Base-by-base conservation (phyloP, 345 rosid species). In the Mallotus nudiflorus region DNA sequence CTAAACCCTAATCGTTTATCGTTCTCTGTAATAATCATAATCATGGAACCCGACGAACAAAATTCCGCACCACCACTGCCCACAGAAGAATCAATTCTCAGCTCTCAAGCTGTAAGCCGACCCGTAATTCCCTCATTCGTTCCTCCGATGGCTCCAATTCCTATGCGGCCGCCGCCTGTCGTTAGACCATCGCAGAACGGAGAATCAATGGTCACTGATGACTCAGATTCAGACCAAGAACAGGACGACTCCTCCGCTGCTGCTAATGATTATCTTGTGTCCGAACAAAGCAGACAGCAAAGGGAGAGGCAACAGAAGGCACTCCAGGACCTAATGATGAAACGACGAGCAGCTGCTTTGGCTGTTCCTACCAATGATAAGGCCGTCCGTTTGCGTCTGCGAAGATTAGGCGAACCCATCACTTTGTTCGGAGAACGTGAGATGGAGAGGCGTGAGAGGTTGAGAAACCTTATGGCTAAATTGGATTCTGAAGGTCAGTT, bases 321-420 rank as follows among this genome's bases (percentile, higher is more conserved):
- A 28, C 75, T 84, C 77, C 96, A 90, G 58, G 96, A 92, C 6
- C 69, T 92, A 70, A 28, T 90, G 78, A 71, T 96, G 91, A 96
- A 87, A 84, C 83, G 97, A 18, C 91, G 91, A 3, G 97, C 95
- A 54, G 88, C 96, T 76, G 99, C 97, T 52, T 77, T 96, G 3
- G 99, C 97, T 0, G 99, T 96, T 70, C 99, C 99, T 20, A 91
- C 99, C 37, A 96, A 96, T 79, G 99, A 95, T 79, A 87, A 78
- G 83, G 81, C 97, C n/a, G 97, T 90, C 20, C 84, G 98, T 28
- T 84, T 92, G 31, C 94, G 97, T 18, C 98, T 90, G 67, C 90
- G 97, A 39, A 81, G 94, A 39, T 93, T 90, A 14, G 96, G 91
- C 61, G 98, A 92, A 73, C 97, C 99, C 25, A 84, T 95, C 67